These are phyloP conservation scores for Rhynchosporium agropyri DNA, from an alignment of 2,329 filamentous ascomycete genomes.

Conservation along the genomic window DNA sequence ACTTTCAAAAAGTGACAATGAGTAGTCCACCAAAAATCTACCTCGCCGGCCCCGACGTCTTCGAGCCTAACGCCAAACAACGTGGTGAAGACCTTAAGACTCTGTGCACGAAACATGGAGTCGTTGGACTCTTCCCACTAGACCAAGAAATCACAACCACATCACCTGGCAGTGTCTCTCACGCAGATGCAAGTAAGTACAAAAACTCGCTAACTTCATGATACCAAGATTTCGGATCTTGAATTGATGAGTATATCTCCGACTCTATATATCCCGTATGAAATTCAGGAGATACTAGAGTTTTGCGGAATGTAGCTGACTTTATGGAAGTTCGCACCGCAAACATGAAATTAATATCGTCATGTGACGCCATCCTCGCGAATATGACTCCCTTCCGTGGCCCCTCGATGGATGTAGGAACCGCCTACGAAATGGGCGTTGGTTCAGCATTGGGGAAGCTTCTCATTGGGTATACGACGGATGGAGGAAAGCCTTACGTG, in stretches of 20 bases:
- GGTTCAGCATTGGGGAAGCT: slow-evolving; percentile 33
- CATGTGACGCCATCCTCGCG: slow-evolving; percentile 32
- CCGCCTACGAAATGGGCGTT: slow-evolving; percentile 38
- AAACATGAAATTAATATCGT: slow-evolving; percentile 34
- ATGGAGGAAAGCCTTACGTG: slow-evolving; percentile 27
- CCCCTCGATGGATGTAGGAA: slow-evolving; percentile 36
- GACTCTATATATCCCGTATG: no score
- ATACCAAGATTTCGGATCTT: no score
- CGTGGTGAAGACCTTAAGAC: slow-evolving; percentile 31
- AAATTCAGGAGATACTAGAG: no score
- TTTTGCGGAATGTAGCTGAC: no score
- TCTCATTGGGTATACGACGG: slow-evolving; percentile 32
- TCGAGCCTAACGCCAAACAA: slow-evolving; percentile 27
- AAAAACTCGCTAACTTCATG: no score
- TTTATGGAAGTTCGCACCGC: slow-evolving; percentile 24
- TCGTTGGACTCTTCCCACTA: slow-evolving; percentile 34
- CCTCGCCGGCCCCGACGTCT: slow-evolving; percentile 38
- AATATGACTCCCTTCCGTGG: slow-evolving; percentile 38
- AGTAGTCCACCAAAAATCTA: slow-evolving; percentile 29
- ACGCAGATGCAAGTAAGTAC: slow-evolving; percentile 24
- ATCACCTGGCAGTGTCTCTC: slow-evolving; percentile 23
- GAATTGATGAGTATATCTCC: no score
- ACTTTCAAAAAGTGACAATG: background rate
- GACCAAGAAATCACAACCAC: slow-evolving; percentile 29
- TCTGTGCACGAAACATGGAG: slow-evolving; percentile 28